Base-by-base conservation (phyloP, 805 yeast species). In the Yamadazyma phyllophila region DNA sequence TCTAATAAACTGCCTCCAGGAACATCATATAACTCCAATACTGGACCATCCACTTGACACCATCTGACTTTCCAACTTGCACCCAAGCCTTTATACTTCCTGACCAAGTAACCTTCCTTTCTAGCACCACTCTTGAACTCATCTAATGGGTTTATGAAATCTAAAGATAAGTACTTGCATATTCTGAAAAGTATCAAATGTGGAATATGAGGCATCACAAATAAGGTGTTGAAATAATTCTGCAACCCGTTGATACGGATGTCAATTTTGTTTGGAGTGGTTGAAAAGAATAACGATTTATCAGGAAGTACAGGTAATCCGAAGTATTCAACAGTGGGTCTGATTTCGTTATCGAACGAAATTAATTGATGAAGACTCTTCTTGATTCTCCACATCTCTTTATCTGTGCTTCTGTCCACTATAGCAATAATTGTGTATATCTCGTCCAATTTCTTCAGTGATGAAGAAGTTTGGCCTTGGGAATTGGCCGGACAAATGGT, bases 301-400 rank as follows among this genome's bases (percentile, higher is more conserved):
- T 85, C 91, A 0, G 95, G 95, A 15, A 88, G 60, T 7, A 73
- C 66, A 0, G 90, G 85, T 26, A 85, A 63, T 17, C 81, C 79
- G 41, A 80, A 76, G 46, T 71, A 71, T 46, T 74, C 76, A 13
- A 71, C 63, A 9, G 68, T 60, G 4, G 78, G 78, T 50, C 89
- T 71, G 9, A 88, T 67, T 33, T 74, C 78, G 16, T 66, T 62
- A 62, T 89, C 95, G 50, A 91, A 72, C 8, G 74, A 70, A 5
- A 69, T 50, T n/a, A 92, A 66, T 54, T 83, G 84, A 1, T 77
- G 66, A 47, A 81, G 76, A 1, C 81, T 63, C 57, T 89, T 89
- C 35, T 81, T 70, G 43, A 88, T 80, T 53, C 82, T 74, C 85
- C 96, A 91, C 71, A 87, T 77, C 54, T 83, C 88, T 49, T 81